Percentiles rank a stretch among this genome's conserved stretches.
These are phyloP conservation scores for Talaromyces albobiverticillius DNA, from an alignment of 2,329 filamentous ascomycete genomes.

Conservation along the genomic window DNA sequence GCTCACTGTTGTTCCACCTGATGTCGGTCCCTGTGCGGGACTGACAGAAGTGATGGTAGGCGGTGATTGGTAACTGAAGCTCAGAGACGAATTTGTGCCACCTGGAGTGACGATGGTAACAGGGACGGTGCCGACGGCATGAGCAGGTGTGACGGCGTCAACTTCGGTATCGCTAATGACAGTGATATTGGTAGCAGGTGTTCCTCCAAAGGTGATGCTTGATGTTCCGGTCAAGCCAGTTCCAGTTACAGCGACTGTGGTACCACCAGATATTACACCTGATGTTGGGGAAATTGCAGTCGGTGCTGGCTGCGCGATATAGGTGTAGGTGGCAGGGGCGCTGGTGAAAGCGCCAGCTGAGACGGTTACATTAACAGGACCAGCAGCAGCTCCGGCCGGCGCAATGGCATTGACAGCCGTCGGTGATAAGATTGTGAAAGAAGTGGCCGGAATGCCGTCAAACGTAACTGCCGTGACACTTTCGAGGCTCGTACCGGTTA, in stretches of 20 bases:
- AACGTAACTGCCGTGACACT: background rate
- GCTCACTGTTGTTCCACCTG: conserved; percentile 4
- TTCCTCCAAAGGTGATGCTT: background rate
- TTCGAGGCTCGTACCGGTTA: conserved; percentile 1
- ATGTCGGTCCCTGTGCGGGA: background rate
- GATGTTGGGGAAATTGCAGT: background rate
- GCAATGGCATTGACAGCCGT: conserved; percentile 1
- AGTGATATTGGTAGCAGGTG: background rate
- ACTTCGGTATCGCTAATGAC: background rate
- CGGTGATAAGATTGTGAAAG: background rate
- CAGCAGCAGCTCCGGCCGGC: background rate
- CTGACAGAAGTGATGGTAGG: conserved; percentile 2
- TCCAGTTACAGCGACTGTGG: background rate
- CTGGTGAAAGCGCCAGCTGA: background rate
- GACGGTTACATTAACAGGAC: background rate
- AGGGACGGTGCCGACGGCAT: conserved; percentile 2
- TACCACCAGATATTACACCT: conserved; percentile 2
- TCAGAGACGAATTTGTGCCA: background rate
- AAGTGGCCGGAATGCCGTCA: background rate
- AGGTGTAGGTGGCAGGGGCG: background rate
- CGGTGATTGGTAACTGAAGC: background rate
- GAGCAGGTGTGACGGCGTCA: background rate
- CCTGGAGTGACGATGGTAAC: background rate
- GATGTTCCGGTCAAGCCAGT: conserved; percentile 4
- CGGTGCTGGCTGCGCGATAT: background rate